Percentiles rank a stretch among this genome's conserved stretches.
Evolutionary conservation across 257 asterid genomes (phyloP).

Genomic region (Jaltomata sinuosa): DNA sequence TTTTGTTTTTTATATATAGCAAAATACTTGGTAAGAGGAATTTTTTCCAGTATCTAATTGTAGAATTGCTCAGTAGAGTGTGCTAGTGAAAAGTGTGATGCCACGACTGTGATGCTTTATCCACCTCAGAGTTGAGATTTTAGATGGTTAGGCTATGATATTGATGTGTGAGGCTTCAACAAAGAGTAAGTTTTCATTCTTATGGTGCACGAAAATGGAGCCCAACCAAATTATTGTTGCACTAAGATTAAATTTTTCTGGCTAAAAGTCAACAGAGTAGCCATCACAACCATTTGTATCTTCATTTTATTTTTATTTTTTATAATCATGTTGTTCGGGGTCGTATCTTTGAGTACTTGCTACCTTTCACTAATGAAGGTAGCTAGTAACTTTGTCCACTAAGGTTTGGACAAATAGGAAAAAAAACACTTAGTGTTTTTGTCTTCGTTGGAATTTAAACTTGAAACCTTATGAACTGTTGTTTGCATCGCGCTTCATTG

Average conservation of each 20-base stretch:
- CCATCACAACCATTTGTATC: not conserved
- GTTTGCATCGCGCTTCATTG: not conserved
- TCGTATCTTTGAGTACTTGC: not conserved
- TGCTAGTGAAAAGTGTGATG: not conserved
- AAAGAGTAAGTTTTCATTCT: not conserved
- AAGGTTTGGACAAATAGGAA: not conserved
- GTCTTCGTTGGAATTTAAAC: not conserved
- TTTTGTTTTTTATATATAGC: not conserved
- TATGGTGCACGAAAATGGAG: not conserved
- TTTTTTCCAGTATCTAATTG: not conserved
- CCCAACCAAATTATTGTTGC: not conserved
- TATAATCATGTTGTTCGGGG: not conserved
- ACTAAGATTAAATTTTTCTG: not conserved
- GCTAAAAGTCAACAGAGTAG: not conserved
- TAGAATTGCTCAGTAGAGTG: not conserved
- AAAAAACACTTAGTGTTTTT: not conserved
- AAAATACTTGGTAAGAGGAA: not conserved
- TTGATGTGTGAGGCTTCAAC: constrained; percentile 2
- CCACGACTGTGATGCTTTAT: constrained; percentile 1
- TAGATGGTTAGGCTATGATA: not conserved
- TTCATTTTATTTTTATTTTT: not conserved
- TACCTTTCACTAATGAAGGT: not conserved
- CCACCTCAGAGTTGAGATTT: constrained; percentile 1
- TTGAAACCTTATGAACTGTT: not conserved
- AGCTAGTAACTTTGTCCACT: not conserved